These are phyloP conservation scores for Corinectria fuckeliana DNA, from an alignment of 2,329 filamentous ascomycete genomes.

Conservation along the genomic window DNA sequence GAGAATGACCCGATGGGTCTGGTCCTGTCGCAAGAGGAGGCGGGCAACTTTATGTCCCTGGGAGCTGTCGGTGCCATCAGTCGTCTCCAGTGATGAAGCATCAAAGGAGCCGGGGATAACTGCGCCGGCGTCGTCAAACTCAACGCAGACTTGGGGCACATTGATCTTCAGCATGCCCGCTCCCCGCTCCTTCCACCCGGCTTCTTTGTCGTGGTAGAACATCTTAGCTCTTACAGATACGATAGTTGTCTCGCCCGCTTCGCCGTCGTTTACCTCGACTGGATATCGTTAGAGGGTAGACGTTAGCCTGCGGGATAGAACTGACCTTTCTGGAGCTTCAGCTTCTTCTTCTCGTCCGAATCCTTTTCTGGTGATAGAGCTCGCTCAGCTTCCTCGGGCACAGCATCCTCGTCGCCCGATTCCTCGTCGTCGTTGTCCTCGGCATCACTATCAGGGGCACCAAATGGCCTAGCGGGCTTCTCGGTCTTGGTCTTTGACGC, in stretches of 20 bases:
- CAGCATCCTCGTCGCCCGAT: constrained; percentile 50
- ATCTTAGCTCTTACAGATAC: constrained; percentile 83
- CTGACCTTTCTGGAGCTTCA: constrained; percentile 74
- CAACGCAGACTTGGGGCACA: constrained; percentile 64
- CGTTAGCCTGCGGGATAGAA: constrained; percentile 11
- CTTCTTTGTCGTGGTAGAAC: constrained; percentile 75
- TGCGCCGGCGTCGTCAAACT: constrained; percentile 59
- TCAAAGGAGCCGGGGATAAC: constrained; percentile 63
- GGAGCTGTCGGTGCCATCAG: constrained; percentile 43
- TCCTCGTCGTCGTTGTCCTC: constrained; percentile 55
- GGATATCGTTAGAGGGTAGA: constrained; percentile 35
- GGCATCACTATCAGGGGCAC: constrained; percentile 72
- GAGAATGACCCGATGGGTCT: constrained; percentile 83
- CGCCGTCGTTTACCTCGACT: constrained; percentile 83
- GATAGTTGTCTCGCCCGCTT: constrained; percentile 79
- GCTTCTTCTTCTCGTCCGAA: constrained; percentile 69
- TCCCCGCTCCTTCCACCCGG: constrained; percentile 89
- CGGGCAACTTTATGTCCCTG: constrained; percentile 63
- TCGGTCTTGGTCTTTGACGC: constrained; percentile 58
- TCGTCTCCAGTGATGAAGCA: constrained; percentile 56
- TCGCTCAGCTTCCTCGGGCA: constrained; percentile 55
- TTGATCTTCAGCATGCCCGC: constrained; percentile 87
- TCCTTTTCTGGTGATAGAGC: constrained; percentile 58
- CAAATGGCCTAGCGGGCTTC: constrained; percentile 76
- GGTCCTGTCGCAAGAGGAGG: constrained; percentile 90